Base-by-base conservation (phyloP, 331 rosid genomes). In the Quercus lobata region DNA sequence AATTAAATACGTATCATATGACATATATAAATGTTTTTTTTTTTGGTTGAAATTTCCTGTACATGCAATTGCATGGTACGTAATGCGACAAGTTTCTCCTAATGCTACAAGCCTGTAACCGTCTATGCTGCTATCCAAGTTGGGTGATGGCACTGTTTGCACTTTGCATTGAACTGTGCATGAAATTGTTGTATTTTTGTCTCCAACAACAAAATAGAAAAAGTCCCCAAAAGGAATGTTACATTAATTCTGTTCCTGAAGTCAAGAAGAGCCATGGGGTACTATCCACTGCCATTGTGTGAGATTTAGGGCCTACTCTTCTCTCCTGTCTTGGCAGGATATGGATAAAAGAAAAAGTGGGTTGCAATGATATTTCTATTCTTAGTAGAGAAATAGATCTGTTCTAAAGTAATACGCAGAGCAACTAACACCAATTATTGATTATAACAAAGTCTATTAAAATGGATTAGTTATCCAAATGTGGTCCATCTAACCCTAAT, bases 301-400 rank as follows among this genome's bases (percentile, higher is more conserved):
- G 32, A 57, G 56, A 69, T 6, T 17, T 5, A 21, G 83, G 69
- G 71, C 54, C 75, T 32, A 74, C 37, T 41, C 11, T 62, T 79
- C 63, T 37, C 63, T 49, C 30, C 58, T 4, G 72, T 34, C 72
- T 68, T 30, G 15, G 41, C n/a, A 65, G 81, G 81, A 76, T 62
- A 76, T 18, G 76, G 82, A 80, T 55, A 56, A 18, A 5, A 65
- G 57, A 53, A 79, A 76, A 76, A 30, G 81, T 29, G 69, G 62
- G 37, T 44, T 41, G 15, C 56, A 53, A 22, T 61, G 71, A 72
- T 49, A 76, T 72, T 72, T 76, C 70, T 71, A 76, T 76, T 56
- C 57, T 32, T 30, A 63, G 83, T 1, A 41, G 22, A 12, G 63
- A 69, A 60, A 55, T 29, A 62, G 53, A 44, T 52, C 22, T 60